A percentile compares a stretch with the other conserved stretches of the same genome.
Conservation (phyloP, 2,329 filamentous ascomycete genomes). For the Geosmithia putterillii region DNA sequence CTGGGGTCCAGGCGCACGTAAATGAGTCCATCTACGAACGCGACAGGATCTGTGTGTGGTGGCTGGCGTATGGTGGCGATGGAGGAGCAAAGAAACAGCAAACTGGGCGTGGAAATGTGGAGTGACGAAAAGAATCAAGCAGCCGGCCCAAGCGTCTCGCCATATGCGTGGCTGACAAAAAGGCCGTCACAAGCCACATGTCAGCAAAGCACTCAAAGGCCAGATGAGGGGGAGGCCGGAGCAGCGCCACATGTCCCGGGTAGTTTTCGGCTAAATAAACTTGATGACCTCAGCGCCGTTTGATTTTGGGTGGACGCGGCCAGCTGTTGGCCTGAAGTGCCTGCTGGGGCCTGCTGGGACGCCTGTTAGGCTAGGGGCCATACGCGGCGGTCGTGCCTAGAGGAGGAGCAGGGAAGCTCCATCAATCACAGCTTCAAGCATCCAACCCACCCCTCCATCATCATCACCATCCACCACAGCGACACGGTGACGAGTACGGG, state of each 20-base stretch:
- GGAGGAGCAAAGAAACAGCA: not conserved
- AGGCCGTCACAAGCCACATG: too few relatives aligned
- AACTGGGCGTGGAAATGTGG: not conserved
- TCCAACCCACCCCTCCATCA: slow-evolving; percentile 1
- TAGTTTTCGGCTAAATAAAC: slow-evolving; percentile 5
- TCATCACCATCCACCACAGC: not conserved
- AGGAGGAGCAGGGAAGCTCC: slow-evolving; percentile 15
- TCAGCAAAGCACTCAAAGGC: not conserved
- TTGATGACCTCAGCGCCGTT: slow-evolving; percentile 3
- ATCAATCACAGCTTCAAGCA: not conserved
- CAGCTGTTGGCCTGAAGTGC: slow-evolving; percentile 5
- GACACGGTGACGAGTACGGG: not conserved
- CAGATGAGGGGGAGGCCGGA: not conserved
- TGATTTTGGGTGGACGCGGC: not conserved
- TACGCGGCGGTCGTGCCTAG: slow-evolving; percentile 30
- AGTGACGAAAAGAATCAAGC: not conserved
- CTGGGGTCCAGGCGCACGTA: too few relatives aligned
- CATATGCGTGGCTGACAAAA: not conserved
- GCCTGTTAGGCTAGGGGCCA: slow-evolving; percentile 10
- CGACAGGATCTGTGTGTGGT: not conserved
- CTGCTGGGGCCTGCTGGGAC: not conserved
- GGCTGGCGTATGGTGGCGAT: not conserved
- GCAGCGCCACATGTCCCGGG: slow-evolving; percentile 3
- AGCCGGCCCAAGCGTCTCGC: not conserved
- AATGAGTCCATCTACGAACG: not conserved